Percentiles rank a stretch among this genome's conserved stretches.
Conservation (phyloP, 78 protist species). For the Dictyostelium firmibasis region DNA sequence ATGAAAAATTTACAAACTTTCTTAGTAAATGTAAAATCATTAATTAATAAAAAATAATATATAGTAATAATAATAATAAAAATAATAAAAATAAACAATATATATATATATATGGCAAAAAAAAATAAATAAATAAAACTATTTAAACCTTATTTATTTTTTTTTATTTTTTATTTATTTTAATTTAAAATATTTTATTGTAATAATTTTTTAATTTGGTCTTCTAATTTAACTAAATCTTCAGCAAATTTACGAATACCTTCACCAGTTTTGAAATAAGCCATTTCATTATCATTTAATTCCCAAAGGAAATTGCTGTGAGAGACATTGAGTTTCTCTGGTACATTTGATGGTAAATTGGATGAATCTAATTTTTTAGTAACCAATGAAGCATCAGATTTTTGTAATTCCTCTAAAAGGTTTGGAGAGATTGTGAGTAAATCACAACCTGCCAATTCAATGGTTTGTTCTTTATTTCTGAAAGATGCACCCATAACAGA, state of each 20-base stretch:
- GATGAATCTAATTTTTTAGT: slow-evolving; percentile 21
- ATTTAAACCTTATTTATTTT: not conserved
- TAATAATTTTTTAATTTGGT: slow-evolving; percentile 23
- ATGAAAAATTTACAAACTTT: not conserved
- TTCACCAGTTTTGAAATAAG: slow-evolving; percentile 96
- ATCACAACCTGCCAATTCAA: slow-evolving; percentile 89
- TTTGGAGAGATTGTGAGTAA: slow-evolving; percentile 83
- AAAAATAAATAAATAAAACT: no score
- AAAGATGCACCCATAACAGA: slow-evolving; percentile 98
- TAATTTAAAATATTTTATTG: not conserved
- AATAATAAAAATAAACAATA: not conserved
- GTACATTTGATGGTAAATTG: slow-evolving; percentile 47
- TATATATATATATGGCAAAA: no score
- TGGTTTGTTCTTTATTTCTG: slow-evolving; percentile 90
- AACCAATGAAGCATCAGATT: slow-evolving; percentile 21
- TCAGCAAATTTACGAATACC: slow-evolving; percentile 93
- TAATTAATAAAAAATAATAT: slow-evolving; percentile 32
- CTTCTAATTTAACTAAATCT: slow-evolving; percentile 87
- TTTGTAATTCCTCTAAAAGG: slow-evolving; percentile 42
- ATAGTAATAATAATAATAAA: not conserved
- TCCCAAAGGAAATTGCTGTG: slow-evolving; percentile 84
- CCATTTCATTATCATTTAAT: slow-evolving; percentile 94
- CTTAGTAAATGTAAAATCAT: slow-evolving; percentile 30
- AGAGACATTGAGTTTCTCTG: slow-evolving; percentile 49
- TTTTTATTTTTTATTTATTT: not conserved